Evolutionary conservation across 2,329 filamentous ascomycete genomes (phyloP), one percentile per base, ranked within the genome.

Genomic region (Sporothrix variecibatus): DNA sequence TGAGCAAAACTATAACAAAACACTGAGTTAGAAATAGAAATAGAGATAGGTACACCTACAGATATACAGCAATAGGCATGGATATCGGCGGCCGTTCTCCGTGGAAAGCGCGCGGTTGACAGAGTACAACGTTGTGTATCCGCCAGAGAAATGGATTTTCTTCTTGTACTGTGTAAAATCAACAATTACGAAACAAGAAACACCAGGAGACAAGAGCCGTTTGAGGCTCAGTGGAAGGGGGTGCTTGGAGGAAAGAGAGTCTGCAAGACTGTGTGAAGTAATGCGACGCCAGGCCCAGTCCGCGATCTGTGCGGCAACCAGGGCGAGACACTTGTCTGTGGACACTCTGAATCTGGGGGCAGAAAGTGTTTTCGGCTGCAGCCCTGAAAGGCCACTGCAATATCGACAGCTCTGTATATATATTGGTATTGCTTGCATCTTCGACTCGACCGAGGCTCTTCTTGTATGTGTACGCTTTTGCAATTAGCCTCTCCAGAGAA

Each of bases 221-320:
- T 72, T 38, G 56, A 53, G 60, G 26, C 9, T 15, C 11, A 28
- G 43, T 68, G 43, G 40, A 26, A 68, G 23, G 34, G 23, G 62
- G 31, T 23, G 40, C 1, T 5, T 17, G 34, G 0, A 26, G 26
- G 20, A 20, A 3, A 26, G 43, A 20, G 43, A 49, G 43, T n/a
- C 51, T 3, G 5, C n/a, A 7, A 56, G 46, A 51, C 43, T 40
- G 6, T 40, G 34, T 49, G n/a, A 31, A 31, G n/a, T 34, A 38
- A 51, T 72, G 71, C 31, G 20, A 56, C 71, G 58, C 58, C 58
- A 72, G 43, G 56, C 31, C 58, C 65, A 51, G 17, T 43, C 43
- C 43, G 60, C n/a, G 60, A 56, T 72, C 71, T 40, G 71, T 72
- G 71, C 71, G 65, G 43, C 43, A 26, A 67, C 26, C 43, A 68